Evolutionary conservation across 2,329 filamentous ascomycete genomes (phyloP).

Genomic region (Fusarium sp.): DNA sequence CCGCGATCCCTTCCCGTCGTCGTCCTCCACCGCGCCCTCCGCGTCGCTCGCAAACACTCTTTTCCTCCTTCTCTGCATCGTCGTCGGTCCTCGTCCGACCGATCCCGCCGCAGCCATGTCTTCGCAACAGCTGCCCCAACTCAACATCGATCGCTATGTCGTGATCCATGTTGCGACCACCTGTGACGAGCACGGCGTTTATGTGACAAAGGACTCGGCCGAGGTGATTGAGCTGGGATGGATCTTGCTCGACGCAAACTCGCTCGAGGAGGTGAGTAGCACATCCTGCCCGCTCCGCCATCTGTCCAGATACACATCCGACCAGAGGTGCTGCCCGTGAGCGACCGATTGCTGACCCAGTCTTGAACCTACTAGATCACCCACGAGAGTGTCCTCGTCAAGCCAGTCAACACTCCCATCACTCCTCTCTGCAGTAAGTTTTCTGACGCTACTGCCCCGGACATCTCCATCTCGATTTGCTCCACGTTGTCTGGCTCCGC

Average conservation of each 20-base stretch:
- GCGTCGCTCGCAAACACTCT: slow-evolving; percentile 32
- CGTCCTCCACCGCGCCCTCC: slow-evolving; percentile 28
- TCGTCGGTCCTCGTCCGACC: slow-evolving; percentile 37
- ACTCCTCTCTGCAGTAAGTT: slow-evolving; percentile 97
- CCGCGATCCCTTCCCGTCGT: slow-evolving; percentile 18
- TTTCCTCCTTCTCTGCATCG: slow-evolving; percentile 33
- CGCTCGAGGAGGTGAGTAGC: slow-evolving; percentile 82
- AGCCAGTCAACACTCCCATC: slow-evolving; percentile 98
- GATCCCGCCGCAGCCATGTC: slow-evolving; percentile 48
- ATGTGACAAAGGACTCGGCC: slow-evolving; percentile 98
- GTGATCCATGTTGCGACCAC: slow-evolving; percentile 99
- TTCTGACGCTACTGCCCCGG: slow-evolving; percentile 34
- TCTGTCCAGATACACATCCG: background rate
- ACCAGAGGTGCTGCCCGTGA: background rate
- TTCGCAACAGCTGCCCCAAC: slow-evolving; percentile 58
- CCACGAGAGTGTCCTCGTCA: slow-evolving; percentile 95
- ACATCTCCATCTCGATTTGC: slow-evolving; percentile 32
- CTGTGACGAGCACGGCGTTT: slow-evolving; percentile 98
- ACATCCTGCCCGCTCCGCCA: slow-evolving; percentile 16
- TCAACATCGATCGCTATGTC: slow-evolving; percentile 92
- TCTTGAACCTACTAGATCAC: slow-evolving; percentile 69
- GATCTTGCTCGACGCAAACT: slow-evolving; percentile 93
- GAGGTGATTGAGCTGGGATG: slow-evolving; percentile 99
- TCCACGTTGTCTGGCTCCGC: slow-evolving; percentile 31
- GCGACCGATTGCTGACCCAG: slow-evolving; percentile 22